Evolutionary conservation across 768 basidiomycete genomes (phyloP).

Genomic region (Cytidiella melzeri): DNA sequence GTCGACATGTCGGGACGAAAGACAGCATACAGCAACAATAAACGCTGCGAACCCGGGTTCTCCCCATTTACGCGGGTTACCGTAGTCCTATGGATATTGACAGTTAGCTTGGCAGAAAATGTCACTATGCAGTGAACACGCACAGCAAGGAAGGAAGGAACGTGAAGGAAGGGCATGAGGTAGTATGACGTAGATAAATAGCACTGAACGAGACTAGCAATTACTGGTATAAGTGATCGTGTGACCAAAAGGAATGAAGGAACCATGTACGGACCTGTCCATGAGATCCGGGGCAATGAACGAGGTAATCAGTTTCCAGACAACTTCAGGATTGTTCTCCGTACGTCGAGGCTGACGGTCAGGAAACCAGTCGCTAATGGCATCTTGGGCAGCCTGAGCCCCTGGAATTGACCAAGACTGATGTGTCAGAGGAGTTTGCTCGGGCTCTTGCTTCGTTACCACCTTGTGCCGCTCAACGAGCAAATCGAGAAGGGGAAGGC

Average conservation of each 20-base stretch:
- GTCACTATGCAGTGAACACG: slow-evolving; percentile 10
- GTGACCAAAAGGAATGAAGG: slow-evolving; percentile 9
- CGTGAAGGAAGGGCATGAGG: slow-evolving; percentile 86
- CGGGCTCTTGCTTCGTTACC: slow-evolving; percentile 30
- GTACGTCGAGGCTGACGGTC: slow-evolving; percentile 68
- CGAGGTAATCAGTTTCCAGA: slow-evolving; percentile 85
- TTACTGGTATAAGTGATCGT: slow-evolving; percentile 11
- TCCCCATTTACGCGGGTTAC: slow-evolving; percentile 91
- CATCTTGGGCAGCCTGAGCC: slow-evolving; percentile 10
- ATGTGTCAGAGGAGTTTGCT: slow-evolving; percentile 17
- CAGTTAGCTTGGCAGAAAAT: background rate
- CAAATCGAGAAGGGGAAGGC: slow-evolving; percentile 81
- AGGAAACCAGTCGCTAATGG: slow-evolving; percentile 66
- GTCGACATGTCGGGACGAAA: slow-evolving; percentile 89
- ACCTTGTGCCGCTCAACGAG: slow-evolving; percentile 65
- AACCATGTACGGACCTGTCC: slow-evolving; percentile 62
- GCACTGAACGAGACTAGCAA: slow-evolving; percentile 65
- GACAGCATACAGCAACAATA: slow-evolving; percentile 87
- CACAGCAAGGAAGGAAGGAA: slow-evolving; percentile 81
- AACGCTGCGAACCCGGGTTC: slow-evolving; percentile 94
- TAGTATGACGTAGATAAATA: slow-evolving; percentile 92
- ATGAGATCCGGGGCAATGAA: slow-evolving; percentile 86
- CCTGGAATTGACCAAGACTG: slow-evolving; percentile 8
- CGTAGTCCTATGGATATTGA: slow-evolving; percentile 62
- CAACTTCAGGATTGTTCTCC: slow-evolving; percentile 78